phyloP scores from a whole-genome alignment of 768 basidiomycete species.

The Phaffia australis region DNA sequence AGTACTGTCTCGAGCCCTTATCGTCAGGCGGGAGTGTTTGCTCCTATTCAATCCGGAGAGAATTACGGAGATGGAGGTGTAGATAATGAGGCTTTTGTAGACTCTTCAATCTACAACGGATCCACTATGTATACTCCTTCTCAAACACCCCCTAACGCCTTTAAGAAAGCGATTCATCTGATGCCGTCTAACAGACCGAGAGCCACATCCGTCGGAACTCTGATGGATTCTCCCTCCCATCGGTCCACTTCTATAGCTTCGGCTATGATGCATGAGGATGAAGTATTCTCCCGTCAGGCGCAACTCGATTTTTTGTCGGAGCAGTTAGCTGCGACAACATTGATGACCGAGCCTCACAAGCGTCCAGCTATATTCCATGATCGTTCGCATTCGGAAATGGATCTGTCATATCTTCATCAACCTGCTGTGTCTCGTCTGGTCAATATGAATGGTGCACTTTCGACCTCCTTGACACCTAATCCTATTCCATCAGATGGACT shows the following conservation, averaged over 20 bases:
- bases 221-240: constrained; percentile 28
- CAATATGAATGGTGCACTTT: constrained; percentile 25
- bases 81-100: constrained; percentile 50
- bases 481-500: constrained; percentile 34
- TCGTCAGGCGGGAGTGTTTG: constrained; percentile 44
- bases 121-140: neutral
- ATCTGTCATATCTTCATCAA: constrained; percentile 28
- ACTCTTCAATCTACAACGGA: constrained; percentile 15
- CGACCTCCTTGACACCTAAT: constrained; percentile 44
- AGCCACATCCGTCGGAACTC: constrained; percentile 37
- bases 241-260: constrained; percentile 26
- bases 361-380: constrained; percentile 19
- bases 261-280: constrained; percentile 2
- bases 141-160: constrained; percentile 22
- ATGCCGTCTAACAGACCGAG: constrained; percentile 30
- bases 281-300: constrained; percentile 9
- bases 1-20: constrained; percentile 92
- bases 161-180: constrained; percentile 26
- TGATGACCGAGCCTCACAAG: neutral
- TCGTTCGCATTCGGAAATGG: constrained; percentile 21
- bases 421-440: constrained; percentile 22
- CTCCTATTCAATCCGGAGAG: constrained; percentile 39
- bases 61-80: constrained; percentile 46
- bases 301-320: neutral
- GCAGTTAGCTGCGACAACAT: neutral